phyloP scores from a whole-genome alignment of 75 land plant genomes.

The Cunninghamia lanceolata region DNA sequence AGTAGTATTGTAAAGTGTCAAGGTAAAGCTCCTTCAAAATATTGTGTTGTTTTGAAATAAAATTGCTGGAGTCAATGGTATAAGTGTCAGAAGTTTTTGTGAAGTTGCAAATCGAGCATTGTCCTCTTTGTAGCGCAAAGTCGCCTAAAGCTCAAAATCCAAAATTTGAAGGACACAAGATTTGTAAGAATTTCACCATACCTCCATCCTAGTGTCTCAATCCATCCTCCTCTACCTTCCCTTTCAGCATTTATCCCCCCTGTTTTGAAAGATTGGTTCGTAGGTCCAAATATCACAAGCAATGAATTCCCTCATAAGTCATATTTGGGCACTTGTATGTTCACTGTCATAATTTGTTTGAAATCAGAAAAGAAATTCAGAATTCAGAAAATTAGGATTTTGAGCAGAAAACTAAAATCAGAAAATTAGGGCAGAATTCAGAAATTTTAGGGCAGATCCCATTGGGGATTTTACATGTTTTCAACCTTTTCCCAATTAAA shows the following conservation, averaged over 20 bases:
- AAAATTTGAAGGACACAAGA: background rate
- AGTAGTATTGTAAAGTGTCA: background rate
- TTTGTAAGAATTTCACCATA: background rate
- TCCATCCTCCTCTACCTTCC: background rate
- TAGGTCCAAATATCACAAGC: background rate
- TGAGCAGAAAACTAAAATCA: too few relatives aligned
- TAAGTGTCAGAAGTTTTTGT: background rate
- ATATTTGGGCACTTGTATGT: too few relatives aligned
- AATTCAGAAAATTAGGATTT: too few relatives aligned
- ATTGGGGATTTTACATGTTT: too few relatives aligned
- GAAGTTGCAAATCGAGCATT: background rate
- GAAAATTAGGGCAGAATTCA: too few relatives aligned
- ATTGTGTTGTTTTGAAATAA: background rate
- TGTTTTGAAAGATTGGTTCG: background rate
- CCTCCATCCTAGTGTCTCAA: background rate
- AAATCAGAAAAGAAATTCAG: too few relatives aligned
- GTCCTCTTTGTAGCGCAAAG: background rate
- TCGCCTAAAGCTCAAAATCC: background rate
- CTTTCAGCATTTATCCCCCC: background rate
- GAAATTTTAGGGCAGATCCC: too few relatives aligned
- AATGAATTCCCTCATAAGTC: background rate
- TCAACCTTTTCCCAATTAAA: too few relatives aligned
- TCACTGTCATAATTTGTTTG: too few relatives aligned
- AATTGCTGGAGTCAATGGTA: background rate
- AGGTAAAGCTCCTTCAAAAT: background rate